A percentile compares a stretch with the other conserved stretches of the same genome.
These are phyloP conservation scores for Penicillium paxilli DNA, from an alignment of 495 filamentous ascomycete genomes.

Conservation along the genomic window DNA sequence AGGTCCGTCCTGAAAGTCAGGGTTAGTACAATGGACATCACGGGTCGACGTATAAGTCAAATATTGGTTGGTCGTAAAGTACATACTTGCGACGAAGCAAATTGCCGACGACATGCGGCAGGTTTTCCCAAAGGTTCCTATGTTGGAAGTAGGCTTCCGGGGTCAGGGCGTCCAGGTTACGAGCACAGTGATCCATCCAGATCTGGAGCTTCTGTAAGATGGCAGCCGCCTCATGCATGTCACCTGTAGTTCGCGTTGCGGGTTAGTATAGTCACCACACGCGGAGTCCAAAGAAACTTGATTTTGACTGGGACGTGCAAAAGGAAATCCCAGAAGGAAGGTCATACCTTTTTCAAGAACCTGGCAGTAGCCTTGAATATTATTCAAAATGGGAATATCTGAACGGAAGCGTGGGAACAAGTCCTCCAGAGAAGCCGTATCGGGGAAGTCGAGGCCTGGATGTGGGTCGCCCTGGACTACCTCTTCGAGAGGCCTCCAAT, in stretches of 20 bases:
- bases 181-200: constrained; percentile 36
- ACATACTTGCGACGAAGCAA: constrained; percentile 47
- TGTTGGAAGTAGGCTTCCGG: constrained; percentile 34
- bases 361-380: constrained; percentile 21
- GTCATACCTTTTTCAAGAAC: constrained; percentile 52
- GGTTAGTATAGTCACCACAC: constrained; percentile 8
- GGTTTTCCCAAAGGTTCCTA: constrained; percentile 53
- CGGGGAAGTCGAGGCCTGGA: constrained; percentile 37
- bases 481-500: constrained; percentile 45
- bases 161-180: constrained; percentile 30
- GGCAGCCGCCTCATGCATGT: constrained; percentile 21
- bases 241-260: constrained; percentile 25
- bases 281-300: no score
- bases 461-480: constrained; percentile 28
- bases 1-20: constrained; percentile 26
- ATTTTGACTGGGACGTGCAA: no score
- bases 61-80: background rate
- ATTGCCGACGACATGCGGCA: constrained; percentile 44
- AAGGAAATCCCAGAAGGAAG: no score
- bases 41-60: background rate
- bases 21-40: constrained; percentile 11
- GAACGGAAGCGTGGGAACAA: constrained; percentile 27
- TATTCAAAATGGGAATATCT: background rate
- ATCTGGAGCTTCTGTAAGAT: constrained; percentile 29
- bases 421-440: constrained; percentile 29